Evolutionary conservation across 768 basidiomycete species (phyloP).

Genomic region (Termitomyces titanicus): DNA sequence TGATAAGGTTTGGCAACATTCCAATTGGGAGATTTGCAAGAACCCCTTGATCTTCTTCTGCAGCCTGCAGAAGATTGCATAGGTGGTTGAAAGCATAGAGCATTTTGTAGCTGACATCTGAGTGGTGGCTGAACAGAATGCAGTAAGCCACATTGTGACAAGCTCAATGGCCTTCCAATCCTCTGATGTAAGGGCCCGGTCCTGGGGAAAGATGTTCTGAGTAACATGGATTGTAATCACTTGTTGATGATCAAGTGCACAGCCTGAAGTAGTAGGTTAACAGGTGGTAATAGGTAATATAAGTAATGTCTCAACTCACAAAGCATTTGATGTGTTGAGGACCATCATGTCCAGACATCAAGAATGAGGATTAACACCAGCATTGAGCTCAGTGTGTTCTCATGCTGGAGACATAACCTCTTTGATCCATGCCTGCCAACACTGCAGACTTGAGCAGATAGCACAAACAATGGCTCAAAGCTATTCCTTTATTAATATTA

Average conservation of each 20-base stretch:
- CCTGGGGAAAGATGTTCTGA: constrained; percentile 10
- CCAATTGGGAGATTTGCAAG: constrained; percentile 18
- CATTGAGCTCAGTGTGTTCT: no score
- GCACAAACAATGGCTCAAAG: no score
- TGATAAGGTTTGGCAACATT: neutral
- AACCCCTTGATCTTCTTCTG: constrained; percentile 20
- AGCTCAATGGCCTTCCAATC: constrained; percentile 20
- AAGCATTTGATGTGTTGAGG: constrained; percentile 29
- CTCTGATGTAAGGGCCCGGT: constrained; percentile 7
- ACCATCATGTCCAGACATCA: no score
- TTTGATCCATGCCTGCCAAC: no score
- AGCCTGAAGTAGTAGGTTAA: no score
- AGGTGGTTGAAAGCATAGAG: constrained; percentile 27
- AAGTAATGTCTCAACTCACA: constrained; percentile 12
- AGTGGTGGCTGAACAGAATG: constrained; percentile 21
- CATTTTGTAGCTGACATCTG: constrained; percentile 30
- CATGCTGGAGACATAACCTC: no score
- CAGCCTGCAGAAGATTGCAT: constrained; percentile 29
- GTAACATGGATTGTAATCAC: constrained; percentile 12
- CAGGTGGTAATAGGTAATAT: no score
- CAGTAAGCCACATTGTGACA: constrained; percentile 17
- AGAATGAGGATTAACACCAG: no score
- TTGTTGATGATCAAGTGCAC: constrained; percentile 12
- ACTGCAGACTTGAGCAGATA: no score
- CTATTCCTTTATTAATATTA: no score